These are phyloP conservation scores for Boletus rubroflammeus DNA, from an alignment of 768 basidiomycete species.

Conservation along the genomic window DNA sequence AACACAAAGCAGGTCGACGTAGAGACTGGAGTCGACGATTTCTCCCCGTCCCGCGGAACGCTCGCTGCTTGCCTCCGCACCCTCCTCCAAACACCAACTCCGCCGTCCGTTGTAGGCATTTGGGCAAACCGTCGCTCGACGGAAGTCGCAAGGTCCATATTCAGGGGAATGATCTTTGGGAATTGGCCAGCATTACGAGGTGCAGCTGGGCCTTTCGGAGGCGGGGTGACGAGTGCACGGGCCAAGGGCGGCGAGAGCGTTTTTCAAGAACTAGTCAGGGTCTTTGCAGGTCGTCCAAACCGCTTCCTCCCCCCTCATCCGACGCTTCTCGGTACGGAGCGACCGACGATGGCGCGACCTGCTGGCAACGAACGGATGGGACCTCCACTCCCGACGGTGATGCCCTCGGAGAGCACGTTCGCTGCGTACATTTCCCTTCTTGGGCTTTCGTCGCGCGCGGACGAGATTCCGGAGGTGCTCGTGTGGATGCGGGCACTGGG, in stretches of 20 bases:
- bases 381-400: constrained; percentile 32
- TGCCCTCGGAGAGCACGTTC: constrained; percentile 51
- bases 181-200: constrained; percentile 46
- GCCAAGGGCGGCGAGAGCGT: constrained; percentile 14
- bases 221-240: constrained; percentile 20
- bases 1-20: not conserved
- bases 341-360: not conserved
- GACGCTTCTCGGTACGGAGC: not conserved
- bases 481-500: constrained; percentile 70
- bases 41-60: constrained; percentile 1
- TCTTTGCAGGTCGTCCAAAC: constrained; percentile 8
- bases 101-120: constrained; percentile 33
- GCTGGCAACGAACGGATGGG: constrained; percentile 6
- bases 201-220: constrained; percentile 37
- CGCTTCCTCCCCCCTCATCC: constrained; percentile 12
- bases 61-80: constrained; percentile 8
- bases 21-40: not conserved
- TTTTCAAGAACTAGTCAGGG: constrained; percentile 20
- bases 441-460: constrained; percentile 43
- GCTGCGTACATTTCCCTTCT: constrained; percentile 59
- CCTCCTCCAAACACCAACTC: constrained; percentile 23
- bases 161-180: constrained; percentile 54
- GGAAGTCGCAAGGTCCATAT: constrained; percentile 48
- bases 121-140: constrained; percentile 48
- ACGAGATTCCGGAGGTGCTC: constrained; percentile 63